A percentile compares a stretch with the other conserved stretches of the same genome.
phyloP scores from a whole-genome alignment of 2,329 filamentous ascomycete genomes.

The Cladosporium sp. region DNA sequence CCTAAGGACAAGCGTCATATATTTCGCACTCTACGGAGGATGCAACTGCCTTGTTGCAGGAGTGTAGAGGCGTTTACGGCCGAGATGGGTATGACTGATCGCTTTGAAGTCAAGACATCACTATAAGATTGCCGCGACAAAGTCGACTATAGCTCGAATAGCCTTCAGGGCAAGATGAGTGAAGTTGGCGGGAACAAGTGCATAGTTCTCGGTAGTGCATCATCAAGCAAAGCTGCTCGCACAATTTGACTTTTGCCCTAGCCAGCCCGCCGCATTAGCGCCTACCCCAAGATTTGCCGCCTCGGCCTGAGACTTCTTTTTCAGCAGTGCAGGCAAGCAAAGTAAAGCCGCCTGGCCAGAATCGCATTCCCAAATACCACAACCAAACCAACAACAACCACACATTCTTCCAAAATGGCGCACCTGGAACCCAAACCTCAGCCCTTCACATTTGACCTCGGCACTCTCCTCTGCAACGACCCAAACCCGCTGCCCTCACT shows the following conservation, averaged over 20 bases:
- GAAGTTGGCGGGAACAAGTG: neutral
- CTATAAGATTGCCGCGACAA: neutral
- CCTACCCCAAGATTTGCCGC: conserved; percentile 13
- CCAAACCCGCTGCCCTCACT: conserved; percentile 72
- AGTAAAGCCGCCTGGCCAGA: conserved; percentile 1
- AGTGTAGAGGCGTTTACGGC: neutral
- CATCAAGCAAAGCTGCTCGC: neutral
- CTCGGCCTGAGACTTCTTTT: conserved; percentile 16
- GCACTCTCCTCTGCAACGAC: conserved; percentile 82
- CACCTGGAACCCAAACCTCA: conserved; percentile 66
- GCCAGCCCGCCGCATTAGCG: conserved; percentile 1
- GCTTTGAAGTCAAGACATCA: neutral
- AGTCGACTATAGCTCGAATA: neutral
- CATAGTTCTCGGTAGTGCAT: neutral
- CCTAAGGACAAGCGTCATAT: too few species aligned
- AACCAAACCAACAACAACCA: neutral
- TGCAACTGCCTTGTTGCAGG: neutral
- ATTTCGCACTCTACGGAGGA: too few species aligned
- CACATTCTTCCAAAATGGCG: conserved; percentile 25
- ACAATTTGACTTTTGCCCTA: conserved; percentile 15
- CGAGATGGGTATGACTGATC: too few species aligned
- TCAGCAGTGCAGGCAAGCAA: neutral
- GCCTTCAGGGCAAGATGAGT: neutral
- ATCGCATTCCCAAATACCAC: neutral
- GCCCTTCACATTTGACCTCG: conserved; percentile 89